phyloP scores from a whole-genome alignment of 331 rosid genomes.

The Quercus phellos region DNA sequence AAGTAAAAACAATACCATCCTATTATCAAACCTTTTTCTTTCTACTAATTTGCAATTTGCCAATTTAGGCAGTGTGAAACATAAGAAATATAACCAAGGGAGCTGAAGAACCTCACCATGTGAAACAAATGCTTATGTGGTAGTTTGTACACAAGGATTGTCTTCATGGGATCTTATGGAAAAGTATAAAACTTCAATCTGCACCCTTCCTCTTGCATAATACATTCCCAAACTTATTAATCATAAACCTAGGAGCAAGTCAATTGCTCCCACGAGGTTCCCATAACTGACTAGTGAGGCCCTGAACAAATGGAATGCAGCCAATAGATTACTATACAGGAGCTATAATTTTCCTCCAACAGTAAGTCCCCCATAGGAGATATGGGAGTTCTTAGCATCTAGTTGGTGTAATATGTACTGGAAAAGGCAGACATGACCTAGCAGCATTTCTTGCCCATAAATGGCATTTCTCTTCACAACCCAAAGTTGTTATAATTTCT shows the following conservation, averaged over 20 bases:
- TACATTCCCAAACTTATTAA: background rate
- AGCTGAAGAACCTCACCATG: background rate
- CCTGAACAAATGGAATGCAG: background rate
- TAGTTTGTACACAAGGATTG: background rate
- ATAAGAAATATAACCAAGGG: background rate
- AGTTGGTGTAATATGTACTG: background rate
- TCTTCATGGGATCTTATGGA: background rate
- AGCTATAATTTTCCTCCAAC: background rate
- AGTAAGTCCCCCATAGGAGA: background rate
- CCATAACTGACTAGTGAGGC: background rate
- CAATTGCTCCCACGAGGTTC: background rate
- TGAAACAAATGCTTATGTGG: background rate
- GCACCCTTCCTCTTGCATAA: background rate
- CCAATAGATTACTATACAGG: background rate
- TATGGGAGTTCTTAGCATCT: background rate
- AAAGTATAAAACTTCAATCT: background rate
- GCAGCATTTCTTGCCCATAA: background rate
- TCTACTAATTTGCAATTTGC: background rate
- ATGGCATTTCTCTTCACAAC: background rate
- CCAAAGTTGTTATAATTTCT: constrained; percentile 42
- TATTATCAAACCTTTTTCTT: background rate
- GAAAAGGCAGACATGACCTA: background rate
- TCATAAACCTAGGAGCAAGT: background rate
- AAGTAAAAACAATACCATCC: too few species aligned
- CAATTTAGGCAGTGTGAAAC: background rate